These are phyloP conservation scores for Fusarium sp. DNA, from an alignment of 2,329 filamentous ascomycete species.

Conservation along the genomic window DNA sequence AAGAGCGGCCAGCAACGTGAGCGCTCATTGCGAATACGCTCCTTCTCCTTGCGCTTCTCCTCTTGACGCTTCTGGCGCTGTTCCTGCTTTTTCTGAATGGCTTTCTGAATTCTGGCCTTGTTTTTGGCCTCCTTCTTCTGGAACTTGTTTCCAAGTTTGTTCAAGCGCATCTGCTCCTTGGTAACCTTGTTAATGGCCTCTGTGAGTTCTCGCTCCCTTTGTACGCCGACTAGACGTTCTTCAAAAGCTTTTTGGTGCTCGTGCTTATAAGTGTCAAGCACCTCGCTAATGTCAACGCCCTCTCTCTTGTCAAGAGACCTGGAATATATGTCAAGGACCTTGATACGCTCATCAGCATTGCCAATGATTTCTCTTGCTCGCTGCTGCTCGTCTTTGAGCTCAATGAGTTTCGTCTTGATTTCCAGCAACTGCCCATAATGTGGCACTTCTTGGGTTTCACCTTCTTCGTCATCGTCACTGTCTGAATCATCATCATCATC, in stretches of 20 bases:
- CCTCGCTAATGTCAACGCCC: constrained; percentile 47
- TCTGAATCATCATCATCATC: constrained; percentile 47
- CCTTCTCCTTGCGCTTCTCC: constrained; percentile 54
- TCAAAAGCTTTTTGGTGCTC: constrained; percentile 55
- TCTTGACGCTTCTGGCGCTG: constrained; percentile 48
- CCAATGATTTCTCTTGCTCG: constrained; percentile 33
- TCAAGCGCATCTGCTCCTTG: constrained; percentile 48
- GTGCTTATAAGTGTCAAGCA: constrained; percentile 52
- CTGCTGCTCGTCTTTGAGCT: constrained; percentile 39
- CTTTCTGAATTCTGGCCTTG: constrained; percentile 48
- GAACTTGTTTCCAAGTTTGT: constrained; percentile 41
- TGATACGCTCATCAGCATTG: constrained; percentile 48
- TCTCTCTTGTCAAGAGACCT: constrained; percentile 49
- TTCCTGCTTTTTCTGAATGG: constrained; percentile 48
- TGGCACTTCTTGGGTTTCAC: constrained; percentile 37
- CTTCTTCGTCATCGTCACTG: constrained; percentile 36
- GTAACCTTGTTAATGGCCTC: constrained; percentile 45
- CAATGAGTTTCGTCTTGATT: constrained; percentile 45
- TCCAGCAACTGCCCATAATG: constrained; percentile 31
- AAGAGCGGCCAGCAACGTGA: constrained; percentile 60
- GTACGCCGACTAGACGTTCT: constrained; percentile 50
- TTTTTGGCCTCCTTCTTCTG: constrained; percentile 43
- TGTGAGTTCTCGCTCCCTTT: constrained; percentile 46
- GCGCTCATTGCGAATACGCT: constrained; percentile 54
- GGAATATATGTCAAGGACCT: constrained; percentile 53